Percentiles rank a stretch among this genome's conserved stretches.
phyloP scores from a whole-genome alignment of 140 eudicot genomes.

The Anethum foeniculum region DNA sequence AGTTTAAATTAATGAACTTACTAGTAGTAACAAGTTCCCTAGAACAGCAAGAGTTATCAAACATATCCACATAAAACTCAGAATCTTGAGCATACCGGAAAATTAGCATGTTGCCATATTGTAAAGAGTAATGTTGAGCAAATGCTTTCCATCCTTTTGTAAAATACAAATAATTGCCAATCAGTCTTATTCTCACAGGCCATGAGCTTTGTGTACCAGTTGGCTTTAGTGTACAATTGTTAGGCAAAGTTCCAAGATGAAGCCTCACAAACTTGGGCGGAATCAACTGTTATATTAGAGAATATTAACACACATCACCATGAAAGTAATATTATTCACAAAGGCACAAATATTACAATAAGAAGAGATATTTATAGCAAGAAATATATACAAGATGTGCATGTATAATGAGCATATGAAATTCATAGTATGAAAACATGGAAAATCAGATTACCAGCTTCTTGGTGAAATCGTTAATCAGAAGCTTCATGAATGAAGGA shows the following conservation, averaged over 20 bases:
- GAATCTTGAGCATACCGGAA: not conserved
- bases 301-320: not conserved
- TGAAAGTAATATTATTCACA: not conserved
- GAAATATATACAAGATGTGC: not conserved
- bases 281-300: not conserved
- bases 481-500: not conserved
- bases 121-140: not conserved
- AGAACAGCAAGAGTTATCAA: not conserved
- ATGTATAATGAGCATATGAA: not conserved
- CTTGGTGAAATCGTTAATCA: not conserved
- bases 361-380: not conserved
- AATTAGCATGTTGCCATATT: not conserved
- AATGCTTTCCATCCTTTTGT: not conserved
- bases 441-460: not conserved
- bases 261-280: constrained; percentile 2
- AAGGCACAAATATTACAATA: not conserved
- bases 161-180: not conserved
- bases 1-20: not conserved
- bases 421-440: not conserved
- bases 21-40: not conserved
- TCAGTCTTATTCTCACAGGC: not conserved
- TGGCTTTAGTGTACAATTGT: not conserved
- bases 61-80: not conserved
- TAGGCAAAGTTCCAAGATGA: not conserved
- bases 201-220: not conserved